These are phyloP conservation scores for Neospermospora avenae DNA, from an alignment of 2,329 filamentous ascomycete genomes.

Conservation along the genomic window DNA sequence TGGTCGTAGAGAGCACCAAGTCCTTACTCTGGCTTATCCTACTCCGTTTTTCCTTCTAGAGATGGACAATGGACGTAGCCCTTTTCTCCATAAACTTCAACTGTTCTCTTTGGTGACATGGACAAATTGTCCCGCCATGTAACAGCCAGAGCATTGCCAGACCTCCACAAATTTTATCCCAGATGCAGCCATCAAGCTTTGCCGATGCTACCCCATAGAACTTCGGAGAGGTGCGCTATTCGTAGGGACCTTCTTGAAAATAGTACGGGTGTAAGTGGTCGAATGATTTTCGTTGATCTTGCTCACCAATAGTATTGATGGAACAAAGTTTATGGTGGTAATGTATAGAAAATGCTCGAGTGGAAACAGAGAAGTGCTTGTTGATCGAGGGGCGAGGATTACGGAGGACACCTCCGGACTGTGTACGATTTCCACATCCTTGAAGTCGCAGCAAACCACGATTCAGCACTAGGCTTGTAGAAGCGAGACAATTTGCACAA, in stretches of 20 bases:
- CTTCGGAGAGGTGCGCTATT: not conserved
- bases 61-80: not conserved
- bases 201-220: not conserved
- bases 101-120: no score
- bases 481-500: not conserved
- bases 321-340: not conserved
- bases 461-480: not conserved
- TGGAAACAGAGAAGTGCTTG: not conserved
- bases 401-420: constrained; percentile 10
- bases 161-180: constrained; percentile 6
- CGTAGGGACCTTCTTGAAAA: not conserved
- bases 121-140: not conserved
- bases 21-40: not conserved
- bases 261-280: not conserved
- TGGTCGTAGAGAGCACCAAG: not conserved
- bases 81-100: not conserved
- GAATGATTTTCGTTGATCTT: not conserved
- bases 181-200: not conserved
- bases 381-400: not conserved
- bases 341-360: not conserved
- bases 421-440: not conserved
- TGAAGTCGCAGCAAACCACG: not conserved
- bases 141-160: constrained; percentile 11
- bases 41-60: not conserved
- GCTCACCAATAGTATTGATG: no score